Evolutionary conservation across 805 yeast species (phyloP).

Genomic region (Ogataea salicorniae): DNA sequence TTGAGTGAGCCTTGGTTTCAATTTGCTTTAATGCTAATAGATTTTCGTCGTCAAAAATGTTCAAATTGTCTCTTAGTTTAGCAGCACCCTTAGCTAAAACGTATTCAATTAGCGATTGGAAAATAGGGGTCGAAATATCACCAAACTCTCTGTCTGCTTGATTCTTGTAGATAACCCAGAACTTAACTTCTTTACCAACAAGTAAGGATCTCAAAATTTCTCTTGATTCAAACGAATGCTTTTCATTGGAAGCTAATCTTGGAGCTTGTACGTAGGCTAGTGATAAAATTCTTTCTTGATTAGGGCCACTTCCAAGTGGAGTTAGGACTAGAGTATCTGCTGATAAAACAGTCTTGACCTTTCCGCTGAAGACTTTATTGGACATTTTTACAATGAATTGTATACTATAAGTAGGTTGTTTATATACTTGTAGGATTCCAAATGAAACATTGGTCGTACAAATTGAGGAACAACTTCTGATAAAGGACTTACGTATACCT

Average conservation of each 20-base stretch:
- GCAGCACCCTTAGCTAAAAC: constrained; percentile 56
- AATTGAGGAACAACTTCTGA: no score
- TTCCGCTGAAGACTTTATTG: constrained; percentile 39
- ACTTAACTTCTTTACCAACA: constrained; percentile 61
- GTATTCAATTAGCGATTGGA: constrained; percentile 53
- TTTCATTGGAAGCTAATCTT: constrained; percentile 39
- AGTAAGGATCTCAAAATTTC: constrained; percentile 57
- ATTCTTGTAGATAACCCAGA: constrained; percentile 50
- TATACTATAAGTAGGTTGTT: neutral
- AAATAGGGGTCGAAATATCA: constrained; percentile 60
- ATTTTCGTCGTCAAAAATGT: constrained; percentile 36
- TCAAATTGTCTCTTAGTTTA: constrained; percentile 52
- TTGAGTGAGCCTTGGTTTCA: constrained; percentile 47
- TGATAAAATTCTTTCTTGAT: constrained; percentile 57
- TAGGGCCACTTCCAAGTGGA: constrained; percentile 43
- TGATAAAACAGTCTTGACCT: constrained; percentile 64
- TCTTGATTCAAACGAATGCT: constrained; percentile 50
- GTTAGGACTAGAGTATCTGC: constrained; percentile 65
- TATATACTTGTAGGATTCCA: no score
- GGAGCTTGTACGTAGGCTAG: constrained; percentile 64
- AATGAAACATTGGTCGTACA: no score
- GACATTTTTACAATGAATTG: constrained; percentile 19
- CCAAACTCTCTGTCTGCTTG: constrained; percentile 64
- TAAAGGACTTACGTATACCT: no score
- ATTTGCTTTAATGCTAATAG: constrained; percentile 33